Percentiles rank a stretch among this genome's conserved stretches.
phyloP scores from a whole-genome alignment of 2,329 filamentous ascomycete species.

The Xylaria sp. region DNA sequence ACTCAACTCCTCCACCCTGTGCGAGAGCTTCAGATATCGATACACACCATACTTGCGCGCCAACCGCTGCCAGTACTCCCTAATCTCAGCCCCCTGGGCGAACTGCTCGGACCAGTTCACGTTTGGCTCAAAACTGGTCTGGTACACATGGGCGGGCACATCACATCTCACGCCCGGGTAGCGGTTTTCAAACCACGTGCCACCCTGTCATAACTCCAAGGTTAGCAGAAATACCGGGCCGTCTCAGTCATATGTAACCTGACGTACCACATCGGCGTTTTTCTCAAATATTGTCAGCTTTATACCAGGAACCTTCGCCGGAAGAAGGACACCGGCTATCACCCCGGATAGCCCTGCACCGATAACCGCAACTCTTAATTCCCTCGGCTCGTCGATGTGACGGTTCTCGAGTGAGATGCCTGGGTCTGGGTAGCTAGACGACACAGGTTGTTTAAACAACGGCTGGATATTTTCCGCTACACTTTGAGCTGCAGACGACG shows the following conservation, averaged over 20 bases:
- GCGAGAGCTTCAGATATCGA: constrained; percentile 56
- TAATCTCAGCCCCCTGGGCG: constrained; percentile 67
- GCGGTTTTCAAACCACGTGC: constrained; percentile 57
- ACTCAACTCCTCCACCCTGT: constrained; percentile 55
- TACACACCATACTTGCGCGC: constrained; percentile 68
- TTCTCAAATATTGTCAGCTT: constrained; percentile 70
- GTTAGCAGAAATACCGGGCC: constrained; percentile 5
- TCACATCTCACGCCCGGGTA: constrained; percentile 71
- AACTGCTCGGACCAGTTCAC: constrained; percentile 71
- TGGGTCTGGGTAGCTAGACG: constrained; percentile 14
- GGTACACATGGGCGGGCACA: constrained; percentile 71
- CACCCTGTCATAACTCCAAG: constrained; percentile 41
- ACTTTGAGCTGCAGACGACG: constrained; percentile 10
- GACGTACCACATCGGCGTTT: constrained; percentile 65
- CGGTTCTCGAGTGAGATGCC: constrained; percentile 39
- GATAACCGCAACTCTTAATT: constrained; percentile 60
- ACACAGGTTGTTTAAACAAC: constrained; percentile 14
- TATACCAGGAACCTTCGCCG: constrained; percentile 68
- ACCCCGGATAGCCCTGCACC: constrained; percentile 67
- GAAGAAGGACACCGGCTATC: constrained; percentile 66
- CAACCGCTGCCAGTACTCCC: constrained; percentile 65
- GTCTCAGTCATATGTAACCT: background rate
- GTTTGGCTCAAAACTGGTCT: constrained; percentile 69
- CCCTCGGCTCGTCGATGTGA: constrained; percentile 50
- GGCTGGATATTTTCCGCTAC: constrained; percentile 9